Conservation (phyloP, 129 eudicot genomes). For the Flaveria robusta region DNA sequence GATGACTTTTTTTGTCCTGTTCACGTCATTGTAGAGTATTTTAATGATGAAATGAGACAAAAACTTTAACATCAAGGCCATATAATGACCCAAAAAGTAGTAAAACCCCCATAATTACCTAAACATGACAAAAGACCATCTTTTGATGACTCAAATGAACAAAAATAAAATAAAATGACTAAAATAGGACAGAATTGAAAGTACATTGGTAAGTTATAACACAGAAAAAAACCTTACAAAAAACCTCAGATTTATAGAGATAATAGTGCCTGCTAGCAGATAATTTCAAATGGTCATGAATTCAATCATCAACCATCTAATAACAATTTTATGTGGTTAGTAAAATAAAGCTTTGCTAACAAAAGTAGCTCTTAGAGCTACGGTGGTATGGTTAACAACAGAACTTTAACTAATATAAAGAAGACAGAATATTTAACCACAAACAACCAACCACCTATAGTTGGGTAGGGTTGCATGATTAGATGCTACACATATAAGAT, state of each 20-base stretch:
- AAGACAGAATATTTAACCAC: neutral
- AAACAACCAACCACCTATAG: neutral
- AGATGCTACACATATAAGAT: neutral
- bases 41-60: neutral
- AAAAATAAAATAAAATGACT: neutral
- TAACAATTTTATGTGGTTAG: neutral
- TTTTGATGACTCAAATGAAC: neutral
- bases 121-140: neutral
- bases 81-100: neutral
- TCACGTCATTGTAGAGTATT: neutral
- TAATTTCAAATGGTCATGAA: neutral
- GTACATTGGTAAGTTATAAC: neutral
- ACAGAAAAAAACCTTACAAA: neutral
- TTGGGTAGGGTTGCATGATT: neutral
- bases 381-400: neutral
- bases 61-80: neutral
- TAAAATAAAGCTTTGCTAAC: neutral
- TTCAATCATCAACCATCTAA: slow-evolving; percentile 8
- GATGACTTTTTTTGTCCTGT: neutral
- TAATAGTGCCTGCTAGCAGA: neutral
- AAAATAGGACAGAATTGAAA: neutral
- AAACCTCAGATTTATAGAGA: slow-evolving; percentile 2
- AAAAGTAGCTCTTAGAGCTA: neutral
- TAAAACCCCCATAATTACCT: neutral
- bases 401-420: neutral